Evolutionary conservation across 2,329 filamentous ascomycete species (phyloP).

Genomic region (Aspergillus calidoustus): DNA sequence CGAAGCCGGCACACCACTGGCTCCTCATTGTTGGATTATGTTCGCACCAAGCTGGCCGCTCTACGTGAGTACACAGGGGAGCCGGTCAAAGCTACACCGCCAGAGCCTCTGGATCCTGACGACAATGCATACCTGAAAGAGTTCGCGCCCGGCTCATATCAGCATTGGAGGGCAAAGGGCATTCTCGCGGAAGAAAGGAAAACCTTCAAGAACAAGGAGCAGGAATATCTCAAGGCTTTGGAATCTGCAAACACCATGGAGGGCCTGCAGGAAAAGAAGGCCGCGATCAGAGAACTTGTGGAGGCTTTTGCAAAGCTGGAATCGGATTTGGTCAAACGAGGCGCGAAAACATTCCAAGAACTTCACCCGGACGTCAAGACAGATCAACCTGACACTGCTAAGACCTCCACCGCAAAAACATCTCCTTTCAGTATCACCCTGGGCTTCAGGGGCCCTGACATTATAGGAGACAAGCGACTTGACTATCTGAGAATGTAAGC

Average conservation of each 20-base stretch:
- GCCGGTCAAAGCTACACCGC: conserved; percentile 15
- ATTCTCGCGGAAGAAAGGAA: conserved; percentile 44
- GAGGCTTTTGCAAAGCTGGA: conserved; percentile 61
- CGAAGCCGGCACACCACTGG: not conserved
- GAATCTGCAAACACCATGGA: conserved; percentile 9
- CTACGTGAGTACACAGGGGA: conserved; percentile 55
- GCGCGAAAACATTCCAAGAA: conserved; percentile 70
- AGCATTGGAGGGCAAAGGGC: conserved; percentile 57
- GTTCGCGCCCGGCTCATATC: conserved; percentile 62
- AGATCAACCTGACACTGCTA: not conserved
- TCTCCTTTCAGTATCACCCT: conserved; percentile 57
- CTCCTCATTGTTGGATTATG: conserved; percentile 64
- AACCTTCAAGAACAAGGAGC: conserved; percentile 41
- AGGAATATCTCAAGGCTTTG: conserved; percentile 29
- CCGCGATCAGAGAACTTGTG: conserved; percentile 58
- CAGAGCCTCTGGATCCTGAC: conserved; percentile 41
- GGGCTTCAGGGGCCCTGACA: conserved; percentile 54
- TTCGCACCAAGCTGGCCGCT: conserved; percentile 56
- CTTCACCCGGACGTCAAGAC: conserved; percentile 56
- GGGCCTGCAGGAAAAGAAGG: conserved; percentile 57
- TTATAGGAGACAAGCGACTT: conserved; percentile 58
- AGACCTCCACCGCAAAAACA: not conserved
- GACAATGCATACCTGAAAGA: conserved; percentile 56
- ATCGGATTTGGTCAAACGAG: conserved; percentile 57
- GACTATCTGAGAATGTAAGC: conserved; percentile 68